Conservation (phyloP, 2,329 filamentous ascomycete genomes). For the Beauveria medogensis region DNA sequence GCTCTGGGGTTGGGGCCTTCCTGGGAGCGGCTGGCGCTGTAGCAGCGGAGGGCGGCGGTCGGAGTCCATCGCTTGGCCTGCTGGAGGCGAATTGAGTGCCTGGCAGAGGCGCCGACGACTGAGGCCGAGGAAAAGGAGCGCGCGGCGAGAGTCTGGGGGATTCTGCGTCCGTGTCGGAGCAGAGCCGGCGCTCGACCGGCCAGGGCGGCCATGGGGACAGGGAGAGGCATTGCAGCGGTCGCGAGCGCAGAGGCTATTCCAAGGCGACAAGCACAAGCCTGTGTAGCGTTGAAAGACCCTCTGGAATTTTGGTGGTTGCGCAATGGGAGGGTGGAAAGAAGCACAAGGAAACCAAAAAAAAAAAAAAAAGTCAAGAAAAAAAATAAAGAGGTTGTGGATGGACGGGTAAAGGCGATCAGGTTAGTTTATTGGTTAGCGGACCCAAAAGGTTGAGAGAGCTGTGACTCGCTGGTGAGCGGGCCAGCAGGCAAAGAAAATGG, state of each 20-base stretch:
- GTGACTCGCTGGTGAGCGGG: slow-evolving; percentile 2
- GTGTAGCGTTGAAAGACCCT: background rate
- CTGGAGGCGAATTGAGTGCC: slow-evolving; percentile 24
- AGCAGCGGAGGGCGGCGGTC: slow-evolving; percentile 34
- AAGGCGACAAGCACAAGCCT: background rate
- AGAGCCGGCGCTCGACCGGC: slow-evolving; percentile 51
- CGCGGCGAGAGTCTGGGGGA: slow-evolving; percentile 36
- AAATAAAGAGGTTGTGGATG: slow-evolving; percentile 2
- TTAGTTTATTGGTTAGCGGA: background rate
- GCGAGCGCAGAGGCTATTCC: slow-evolving; percentile 1
- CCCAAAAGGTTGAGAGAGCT: background rate
- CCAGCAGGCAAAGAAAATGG: background rate
- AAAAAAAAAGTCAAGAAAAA: background rate
- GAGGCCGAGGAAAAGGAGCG: slow-evolving; percentile 34
- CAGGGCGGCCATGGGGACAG: slow-evolving; percentile 31
- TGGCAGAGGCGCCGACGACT: slow-evolving; percentile 25
- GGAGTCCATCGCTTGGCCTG: slow-evolving; percentile 40
- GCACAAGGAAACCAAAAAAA: background rate
- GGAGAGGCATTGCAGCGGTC: slow-evolving; percentile 29
- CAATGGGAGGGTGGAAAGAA: background rate
- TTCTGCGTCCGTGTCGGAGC: slow-evolving; percentile 46
- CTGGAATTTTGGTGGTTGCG: background rate
- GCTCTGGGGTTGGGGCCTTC: slow-evolving; percentile 74
- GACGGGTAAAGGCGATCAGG: background rate
- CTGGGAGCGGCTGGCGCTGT: slow-evolving; percentile 44